phyloP scores from a whole-genome alignment of 441 rosid species.

The Croton setiger region DNA sequence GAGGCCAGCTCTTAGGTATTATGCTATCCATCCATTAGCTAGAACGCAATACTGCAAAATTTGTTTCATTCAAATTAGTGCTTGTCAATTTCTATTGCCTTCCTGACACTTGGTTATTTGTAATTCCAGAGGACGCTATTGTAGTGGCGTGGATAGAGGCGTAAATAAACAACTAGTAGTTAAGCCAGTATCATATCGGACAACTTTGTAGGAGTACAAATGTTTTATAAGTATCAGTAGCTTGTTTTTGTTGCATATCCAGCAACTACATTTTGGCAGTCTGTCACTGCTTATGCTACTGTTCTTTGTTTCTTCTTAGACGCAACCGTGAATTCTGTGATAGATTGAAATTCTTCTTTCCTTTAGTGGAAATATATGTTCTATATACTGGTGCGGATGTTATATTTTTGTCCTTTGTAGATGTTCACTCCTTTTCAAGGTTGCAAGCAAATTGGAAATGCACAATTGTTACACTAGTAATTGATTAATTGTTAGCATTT shows the following conservation, averaged over 20 bases:
- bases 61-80: neutral
- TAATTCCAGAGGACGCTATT: neutral
- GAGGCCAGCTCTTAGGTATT: slow-evolving; percentile 38
- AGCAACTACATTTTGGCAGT: neutral
- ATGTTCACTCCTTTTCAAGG: too few relatives aligned
- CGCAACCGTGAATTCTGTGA: neutral
- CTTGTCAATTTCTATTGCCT: too few relatives aligned
- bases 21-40: neutral
- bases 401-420: too few relatives aligned
- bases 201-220: neutral
- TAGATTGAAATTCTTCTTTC: too few relatives aligned
- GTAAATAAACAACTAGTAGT: neutral
- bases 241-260: neutral
- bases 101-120: neutral
- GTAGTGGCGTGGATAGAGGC: neutral
- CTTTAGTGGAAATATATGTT: too few relatives aligned
- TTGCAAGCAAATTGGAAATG: too few relatives aligned
- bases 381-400: too few relatives aligned
- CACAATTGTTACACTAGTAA: too few relatives aligned
- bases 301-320: neutral
- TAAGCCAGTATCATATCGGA: neutral
- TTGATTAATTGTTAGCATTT: too few relatives aligned
- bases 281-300: neutral
- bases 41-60: neutral
- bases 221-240: neutral